Evolutionary conservation across 2,329 filamentous ascomycete genomes (phyloP).

Genomic region (Teratosphaeria destructans): DNA sequence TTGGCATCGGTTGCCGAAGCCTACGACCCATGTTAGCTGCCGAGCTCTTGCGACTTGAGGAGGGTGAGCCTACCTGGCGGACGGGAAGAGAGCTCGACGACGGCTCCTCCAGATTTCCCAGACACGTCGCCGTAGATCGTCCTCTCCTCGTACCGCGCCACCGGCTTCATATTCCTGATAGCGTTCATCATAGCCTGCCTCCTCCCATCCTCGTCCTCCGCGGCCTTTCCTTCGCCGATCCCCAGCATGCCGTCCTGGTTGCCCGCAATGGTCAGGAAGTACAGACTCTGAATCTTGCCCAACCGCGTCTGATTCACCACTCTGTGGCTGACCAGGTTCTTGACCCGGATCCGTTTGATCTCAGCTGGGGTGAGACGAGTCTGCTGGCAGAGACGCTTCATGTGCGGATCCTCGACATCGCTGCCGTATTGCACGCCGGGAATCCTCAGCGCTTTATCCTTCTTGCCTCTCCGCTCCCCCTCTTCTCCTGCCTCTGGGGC

Average conservation of each 20-base stretch:
- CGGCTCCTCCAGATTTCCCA: slow-evolving; percentile 77
- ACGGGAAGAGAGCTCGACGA: slow-evolving; percentile 69
- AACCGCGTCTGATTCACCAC: slow-evolving; percentile 93
- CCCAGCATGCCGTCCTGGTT: slow-evolving; percentile 80
- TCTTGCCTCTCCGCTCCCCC: not conserved
- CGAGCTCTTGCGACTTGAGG: not conserved
- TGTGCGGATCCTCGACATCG: slow-evolving; percentile 30
- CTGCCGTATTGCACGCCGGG: slow-evolving; percentile 11
- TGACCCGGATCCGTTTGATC: slow-evolving; percentile 49
- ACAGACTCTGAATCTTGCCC: slow-evolving; percentile 75
- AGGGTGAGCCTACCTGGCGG: slow-evolving; percentile 62
- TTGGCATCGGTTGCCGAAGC: slow-evolving; percentile 87
- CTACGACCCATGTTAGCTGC: slow-evolving; percentile 36
- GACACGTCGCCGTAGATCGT: slow-evolving; percentile 82
- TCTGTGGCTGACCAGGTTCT: slow-evolving; percentile 60
- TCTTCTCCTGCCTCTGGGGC: slow-evolving; percentile 1
- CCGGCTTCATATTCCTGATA: slow-evolving; percentile 85
- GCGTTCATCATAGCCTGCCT: slow-evolving; percentile 70
- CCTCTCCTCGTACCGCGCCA: slow-evolving; percentile 79
- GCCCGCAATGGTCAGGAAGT: slow-evolving; percentile 71
- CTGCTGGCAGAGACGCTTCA: slow-evolving; percentile 45
- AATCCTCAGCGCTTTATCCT: slow-evolving; percentile 29
- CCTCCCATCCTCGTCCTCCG: slow-evolving; percentile 56
- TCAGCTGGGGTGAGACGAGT: slow-evolving; percentile 43
- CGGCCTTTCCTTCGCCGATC: slow-evolving; percentile 80